Percentiles rank a stretch among this genome's conserved stretches.
These are phyloP conservation scores for Trichosporon asahii DNA, from an alignment of 1,284 basidiomycete genomes.

Conservation along the genomic window DNA sequence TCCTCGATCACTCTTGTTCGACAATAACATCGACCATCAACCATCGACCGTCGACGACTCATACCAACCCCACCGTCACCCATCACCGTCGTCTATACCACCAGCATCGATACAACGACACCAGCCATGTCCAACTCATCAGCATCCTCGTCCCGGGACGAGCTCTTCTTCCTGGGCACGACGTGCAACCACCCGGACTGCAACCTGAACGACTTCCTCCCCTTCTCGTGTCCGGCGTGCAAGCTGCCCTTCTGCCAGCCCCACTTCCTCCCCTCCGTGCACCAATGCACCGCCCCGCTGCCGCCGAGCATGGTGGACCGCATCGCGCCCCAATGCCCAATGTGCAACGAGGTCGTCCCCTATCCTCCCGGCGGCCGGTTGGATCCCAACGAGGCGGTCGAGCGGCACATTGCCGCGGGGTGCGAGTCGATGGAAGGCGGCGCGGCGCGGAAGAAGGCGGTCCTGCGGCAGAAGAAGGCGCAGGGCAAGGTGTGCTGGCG, in stretches of 20 bases:
- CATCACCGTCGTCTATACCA: neutral
- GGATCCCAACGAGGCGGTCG: slow-evolving; percentile 48
- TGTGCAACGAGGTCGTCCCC: slow-evolving; percentile 46
- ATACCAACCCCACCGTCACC: no score
- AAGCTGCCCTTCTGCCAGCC: slow-evolving; percentile 48
- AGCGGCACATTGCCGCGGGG: slow-evolving; percentile 44
- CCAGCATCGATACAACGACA: neutral
- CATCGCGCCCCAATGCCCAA: slow-evolving; percentile 49
- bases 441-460: slow-evolving; percentile 40
- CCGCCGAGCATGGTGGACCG: slow-evolving; percentile 48
- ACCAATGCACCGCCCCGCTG: slow-evolving; percentile 45
- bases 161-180: slow-evolving; percentile 50
- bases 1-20: neutral
- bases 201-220: slow-evolving; percentile 51
- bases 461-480: slow-evolving; percentile 40
- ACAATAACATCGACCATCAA: neutral
- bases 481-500: slow-evolving; percentile 48
- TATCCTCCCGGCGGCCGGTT: slow-evolving; percentile 25
- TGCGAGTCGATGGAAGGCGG: slow-evolving; percentile 46
- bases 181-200: slow-evolving; percentile 48
- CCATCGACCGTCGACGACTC: neutral
- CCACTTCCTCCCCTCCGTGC: slow-evolving; percentile 48
- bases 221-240: slow-evolving; percentile 52
- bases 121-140: slow-evolving; percentile 21
- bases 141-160: slow-evolving; percentile 22